A percentile compares a stretch with the other conserved stretches of the same genome.
Evolutionary conservation across 805 yeast genomes (phyloP).

Genomic region (Wickerhamiella nectarea): DNA sequence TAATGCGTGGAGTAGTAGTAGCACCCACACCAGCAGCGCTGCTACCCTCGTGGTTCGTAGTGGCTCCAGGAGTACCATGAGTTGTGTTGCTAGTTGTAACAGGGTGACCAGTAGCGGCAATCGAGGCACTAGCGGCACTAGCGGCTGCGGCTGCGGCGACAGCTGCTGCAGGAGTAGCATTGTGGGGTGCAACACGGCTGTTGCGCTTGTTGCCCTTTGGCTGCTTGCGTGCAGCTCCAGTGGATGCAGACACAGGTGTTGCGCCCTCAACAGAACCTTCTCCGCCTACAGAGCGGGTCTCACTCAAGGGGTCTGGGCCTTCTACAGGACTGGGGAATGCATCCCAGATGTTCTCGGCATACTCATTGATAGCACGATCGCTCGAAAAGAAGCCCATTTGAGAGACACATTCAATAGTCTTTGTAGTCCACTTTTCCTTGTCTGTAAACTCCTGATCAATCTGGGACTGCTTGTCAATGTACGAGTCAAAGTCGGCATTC

Average conservation of each 20-base stretch:
- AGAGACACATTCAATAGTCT: conserved; percentile 67
- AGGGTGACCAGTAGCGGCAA: neutral
- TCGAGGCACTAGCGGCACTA: neutral
- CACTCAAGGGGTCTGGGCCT: conserved; percentile 2
- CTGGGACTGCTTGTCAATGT: conserved; percentile 63
- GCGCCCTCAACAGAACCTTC: too few species aligned
- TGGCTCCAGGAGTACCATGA: neutral
- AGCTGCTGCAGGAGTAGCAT: neutral
- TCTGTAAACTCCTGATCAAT: conserved; percentile 60
- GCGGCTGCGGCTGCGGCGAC: conserved; percentile 2
- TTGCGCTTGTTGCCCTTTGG: neutral
- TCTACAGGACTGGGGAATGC: conserved; percentile 46
- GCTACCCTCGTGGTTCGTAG: neutral
- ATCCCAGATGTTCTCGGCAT: conserved; percentile 87
- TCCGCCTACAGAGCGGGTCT: too few species aligned
- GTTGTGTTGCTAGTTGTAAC: neutral
- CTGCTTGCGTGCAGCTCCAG: neutral
- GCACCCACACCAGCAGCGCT: neutral
- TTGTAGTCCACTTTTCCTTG: conserved; percentile 62
- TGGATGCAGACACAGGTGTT: conserved; percentile 2
- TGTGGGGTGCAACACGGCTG: neutral
- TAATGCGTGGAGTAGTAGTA: neutral
- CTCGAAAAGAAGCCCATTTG: conserved; percentile 87
- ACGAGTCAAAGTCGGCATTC: conserved; percentile 77
- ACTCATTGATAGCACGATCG: conserved; percentile 83